phyloP scores from a whole-genome alignment of 805 yeast genomes.

The Kregervanrija pseudodelftensis region DNA sequence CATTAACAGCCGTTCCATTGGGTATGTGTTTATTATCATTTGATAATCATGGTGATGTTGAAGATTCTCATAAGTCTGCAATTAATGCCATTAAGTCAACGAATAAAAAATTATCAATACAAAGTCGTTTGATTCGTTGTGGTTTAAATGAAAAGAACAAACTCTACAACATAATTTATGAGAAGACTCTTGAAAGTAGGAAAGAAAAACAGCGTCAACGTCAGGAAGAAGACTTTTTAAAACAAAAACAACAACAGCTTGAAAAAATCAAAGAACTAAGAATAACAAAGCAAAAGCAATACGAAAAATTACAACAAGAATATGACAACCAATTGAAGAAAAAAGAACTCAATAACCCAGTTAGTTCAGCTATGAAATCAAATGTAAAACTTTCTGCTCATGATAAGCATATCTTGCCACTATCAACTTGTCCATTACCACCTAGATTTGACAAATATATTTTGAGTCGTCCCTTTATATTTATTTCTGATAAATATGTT shows the following conservation, averaged over 20 bases:
- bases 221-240: conserved; percentile 21
- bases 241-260: conserved; percentile 17
- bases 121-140: conserved; percentile 46
- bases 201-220: conserved; percentile 32
- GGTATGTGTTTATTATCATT: conserved; percentile 63
- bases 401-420: conserved; percentile 25
- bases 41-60: conserved; percentile 40
- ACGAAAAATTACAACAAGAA: neutral
- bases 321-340: neutral
- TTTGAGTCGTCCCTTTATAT: conserved; percentile 50
- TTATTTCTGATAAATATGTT: conserved; percentile 44
- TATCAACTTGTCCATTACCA: conserved; percentile 33
- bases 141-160: conserved; percentile 41
- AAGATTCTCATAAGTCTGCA: conserved; percentile 42
- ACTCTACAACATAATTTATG: conserved; percentile 28
- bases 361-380: neutral
- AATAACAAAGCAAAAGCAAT: neutral
- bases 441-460: conserved; percentile 40
- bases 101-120: conserved; percentile 37
- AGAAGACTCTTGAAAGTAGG: conserved; percentile 26
- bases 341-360: neutral
- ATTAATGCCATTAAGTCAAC: conserved; percentile 34
- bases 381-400: conserved; percentile 18
- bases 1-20: conserved; percentile 69
- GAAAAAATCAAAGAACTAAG: conserved; percentile 9